Evolutionary conservation across 371 early-diverging fungal species (phyloP).

Genomic region (Syncephalastrum contaminatum): DNA sequence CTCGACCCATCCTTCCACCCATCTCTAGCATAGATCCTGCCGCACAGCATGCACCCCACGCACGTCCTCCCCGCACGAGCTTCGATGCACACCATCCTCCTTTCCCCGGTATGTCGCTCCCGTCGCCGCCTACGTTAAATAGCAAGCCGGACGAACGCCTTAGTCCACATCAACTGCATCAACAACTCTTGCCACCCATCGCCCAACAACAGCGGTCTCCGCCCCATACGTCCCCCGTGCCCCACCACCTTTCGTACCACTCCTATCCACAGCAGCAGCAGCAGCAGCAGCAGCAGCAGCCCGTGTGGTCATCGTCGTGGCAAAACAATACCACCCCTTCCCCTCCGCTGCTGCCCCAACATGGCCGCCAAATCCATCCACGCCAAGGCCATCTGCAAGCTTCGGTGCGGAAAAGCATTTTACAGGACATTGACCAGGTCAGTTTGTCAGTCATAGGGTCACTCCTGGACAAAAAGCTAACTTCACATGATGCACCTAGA

Average conservation of each 20-base stretch:
- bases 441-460: no score
- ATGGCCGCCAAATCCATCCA: conserved; percentile 1
- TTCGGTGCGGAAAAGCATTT: conserved; percentile 7
- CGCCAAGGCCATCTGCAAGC: conserved; percentile 6
- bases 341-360: conserved; percentile 5
- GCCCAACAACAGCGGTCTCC: not conserved
- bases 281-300: conserved; percentile 6
- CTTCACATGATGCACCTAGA: not conserved
- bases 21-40: conserved; percentile 13
- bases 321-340: no score
- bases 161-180: not conserved
- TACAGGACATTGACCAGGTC: conserved; percentile 19
- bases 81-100: conserved; percentile 5
- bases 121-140: no score
- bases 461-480: no score
- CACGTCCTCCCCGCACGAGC: conserved; percentile 5
- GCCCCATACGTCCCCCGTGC: conserved; percentile 6
- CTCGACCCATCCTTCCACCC: conserved; percentile 15
- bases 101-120: no score
- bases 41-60: conserved; percentile 8
- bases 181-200: not conserved
- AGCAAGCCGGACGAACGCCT: no score
- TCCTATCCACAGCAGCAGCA: conserved; percentile 12
- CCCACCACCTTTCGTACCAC: conserved; percentile 4
- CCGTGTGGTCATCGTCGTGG: not conserved